phyloP scores from a whole-genome alignment of 345 rosid genomes.

The Eucalyptus shirleyi region DNA sequence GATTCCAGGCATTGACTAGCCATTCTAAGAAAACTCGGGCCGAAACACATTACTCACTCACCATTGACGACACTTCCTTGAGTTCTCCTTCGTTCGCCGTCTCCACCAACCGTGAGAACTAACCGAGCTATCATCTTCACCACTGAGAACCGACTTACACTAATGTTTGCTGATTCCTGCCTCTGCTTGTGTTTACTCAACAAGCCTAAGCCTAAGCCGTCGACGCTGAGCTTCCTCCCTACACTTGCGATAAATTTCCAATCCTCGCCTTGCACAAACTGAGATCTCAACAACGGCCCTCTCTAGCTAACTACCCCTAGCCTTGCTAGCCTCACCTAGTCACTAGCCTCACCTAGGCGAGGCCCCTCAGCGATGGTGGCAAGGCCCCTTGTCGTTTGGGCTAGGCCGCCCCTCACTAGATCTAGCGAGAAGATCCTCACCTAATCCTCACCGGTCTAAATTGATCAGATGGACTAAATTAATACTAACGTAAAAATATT shows the following conservation, averaged over 20 bases:
- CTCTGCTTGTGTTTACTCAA: not conserved
- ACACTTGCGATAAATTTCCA: too few relatives aligned
- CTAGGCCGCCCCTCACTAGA: not conserved
- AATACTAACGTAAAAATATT: too few relatives aligned
- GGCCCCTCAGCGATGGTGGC: too few relatives aligned
- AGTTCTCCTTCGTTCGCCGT: not conserved
- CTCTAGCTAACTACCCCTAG: not conserved
- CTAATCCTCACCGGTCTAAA: not conserved
- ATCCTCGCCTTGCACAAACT: not conserved
- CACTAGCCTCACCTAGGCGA: too few relatives aligned
- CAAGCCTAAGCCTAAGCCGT: not conserved
- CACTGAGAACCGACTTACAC: not conserved
- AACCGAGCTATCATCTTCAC: not conserved
- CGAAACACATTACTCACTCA: not conserved
- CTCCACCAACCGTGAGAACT: not conserved
- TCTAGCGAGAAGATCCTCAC: accelerated
- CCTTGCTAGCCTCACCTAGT: too few relatives aligned
- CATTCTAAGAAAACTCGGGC: not conserved
- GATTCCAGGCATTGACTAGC: accelerated
- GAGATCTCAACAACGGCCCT: not conserved
- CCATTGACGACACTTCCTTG: not conserved
- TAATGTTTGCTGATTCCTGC: not conserved
- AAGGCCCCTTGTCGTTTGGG: too few relatives aligned
- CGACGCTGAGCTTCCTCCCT: too few relatives aligned
- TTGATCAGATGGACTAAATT: too few relatives aligned